A percentile compares a stretch with the other conserved stretches of the same genome.
Conservation (phyloP, 306 rosid species). For the Senna tora region DNA sequence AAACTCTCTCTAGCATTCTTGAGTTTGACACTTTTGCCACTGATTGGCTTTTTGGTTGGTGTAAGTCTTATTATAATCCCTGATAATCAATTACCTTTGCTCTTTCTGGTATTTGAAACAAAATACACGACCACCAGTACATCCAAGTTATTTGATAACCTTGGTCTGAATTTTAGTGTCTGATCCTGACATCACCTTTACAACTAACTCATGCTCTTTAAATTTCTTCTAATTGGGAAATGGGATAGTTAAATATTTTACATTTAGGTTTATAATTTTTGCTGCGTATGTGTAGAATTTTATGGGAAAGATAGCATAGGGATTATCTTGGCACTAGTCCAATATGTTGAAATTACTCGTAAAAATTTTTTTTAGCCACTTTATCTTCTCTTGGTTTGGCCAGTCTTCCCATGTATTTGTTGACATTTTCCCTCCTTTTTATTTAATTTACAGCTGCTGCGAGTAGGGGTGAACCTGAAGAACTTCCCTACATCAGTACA, state of each 20-base stretch:
- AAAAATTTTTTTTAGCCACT: constrained; percentile 2
- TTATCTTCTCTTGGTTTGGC: constrained; percentile 21
- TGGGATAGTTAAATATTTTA: neutral
- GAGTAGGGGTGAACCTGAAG: constrained; percentile 86
- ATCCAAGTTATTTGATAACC: constrained; percentile 10
- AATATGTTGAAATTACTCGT: constrained; percentile 6
- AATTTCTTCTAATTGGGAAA: constrained; percentile 9
- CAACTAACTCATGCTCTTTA: neutral
- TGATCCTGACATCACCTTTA: constrained; percentile 20
- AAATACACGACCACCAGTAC: neutral
- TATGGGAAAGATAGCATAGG: neutral
- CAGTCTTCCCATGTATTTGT: constrained; percentile 12
- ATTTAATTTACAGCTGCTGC: constrained; percentile 60
- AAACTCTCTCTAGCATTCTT: constrained; percentile 84
- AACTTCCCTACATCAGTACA: constrained; percentile 76
- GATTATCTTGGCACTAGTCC: constrained; percentile 31
- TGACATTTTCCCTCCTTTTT: constrained; percentile 30
- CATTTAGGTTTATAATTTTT: too few relatives aligned
- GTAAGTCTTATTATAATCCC: constrained; percentile 57
- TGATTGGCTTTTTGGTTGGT: constrained; percentile 84
- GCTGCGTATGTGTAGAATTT: constrained; percentile 10
- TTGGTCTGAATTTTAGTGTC: constrained; percentile 4
- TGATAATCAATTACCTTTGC: neutral
- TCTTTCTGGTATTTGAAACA: neutral
- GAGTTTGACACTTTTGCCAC: constrained; percentile 75